Percentiles rank a stretch among this genome's conserved stretches.
Evolutionary conservation across 495 filamentous ascomycete species (phyloP).

Genomic region (Penicillium longicatenatum): DNA sequence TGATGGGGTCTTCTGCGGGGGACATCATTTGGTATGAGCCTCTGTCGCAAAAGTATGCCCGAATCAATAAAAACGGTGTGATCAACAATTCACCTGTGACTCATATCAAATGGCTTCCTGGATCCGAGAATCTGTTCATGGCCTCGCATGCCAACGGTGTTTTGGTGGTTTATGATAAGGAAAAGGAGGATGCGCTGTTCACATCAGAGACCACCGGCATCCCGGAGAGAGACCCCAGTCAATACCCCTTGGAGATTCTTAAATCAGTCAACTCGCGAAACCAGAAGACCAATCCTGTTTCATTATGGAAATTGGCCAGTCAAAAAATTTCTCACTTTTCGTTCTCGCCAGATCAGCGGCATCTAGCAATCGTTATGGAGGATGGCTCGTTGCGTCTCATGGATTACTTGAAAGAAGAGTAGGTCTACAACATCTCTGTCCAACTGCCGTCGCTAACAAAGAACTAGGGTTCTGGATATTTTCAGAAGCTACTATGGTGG

Average conservation of each 20-base stretch:
- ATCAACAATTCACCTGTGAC: constrained; percentile 85
- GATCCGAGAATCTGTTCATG: constrained; percentile 90
- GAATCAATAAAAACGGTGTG: constrained; percentile 93
- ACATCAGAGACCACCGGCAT: constrained; percentile 52
- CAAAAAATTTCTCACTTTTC: constrained; percentile 86
- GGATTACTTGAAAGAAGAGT: constrained; percentile 90
- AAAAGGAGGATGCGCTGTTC: constrained; percentile 91
- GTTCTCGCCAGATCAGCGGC: constrained; percentile 81
- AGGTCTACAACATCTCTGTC: constrained; percentile 29
- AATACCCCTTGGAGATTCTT: constrained; percentile 58
- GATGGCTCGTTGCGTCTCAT: constrained; percentile 88
- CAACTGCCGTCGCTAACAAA: constrained; percentile 15
- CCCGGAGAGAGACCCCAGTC: constrained; percentile 47
- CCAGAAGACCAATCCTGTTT: constrained; percentile 90
- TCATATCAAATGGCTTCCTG: constrained; percentile 89
- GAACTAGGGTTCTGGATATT: constrained; percentile 71
- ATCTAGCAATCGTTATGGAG: constrained; percentile 90
- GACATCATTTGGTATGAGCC: constrained; percentile 99
- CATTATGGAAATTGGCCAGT: constrained; percentile 87
- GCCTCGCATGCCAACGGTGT: constrained; percentile 92
- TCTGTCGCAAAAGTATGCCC: constrained; percentile 91
- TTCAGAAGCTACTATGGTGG: constrained; percentile 93
- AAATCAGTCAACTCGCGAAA: constrained; percentile 92
- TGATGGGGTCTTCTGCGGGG: constrained; percentile 93
- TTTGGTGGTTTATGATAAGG: constrained; percentile 97